These are phyloP conservation scores for Paraphoma chrysanthemicola DNA, from an alignment of 2,329 filamentous ascomycete species.

Conservation along the genomic window DNA sequence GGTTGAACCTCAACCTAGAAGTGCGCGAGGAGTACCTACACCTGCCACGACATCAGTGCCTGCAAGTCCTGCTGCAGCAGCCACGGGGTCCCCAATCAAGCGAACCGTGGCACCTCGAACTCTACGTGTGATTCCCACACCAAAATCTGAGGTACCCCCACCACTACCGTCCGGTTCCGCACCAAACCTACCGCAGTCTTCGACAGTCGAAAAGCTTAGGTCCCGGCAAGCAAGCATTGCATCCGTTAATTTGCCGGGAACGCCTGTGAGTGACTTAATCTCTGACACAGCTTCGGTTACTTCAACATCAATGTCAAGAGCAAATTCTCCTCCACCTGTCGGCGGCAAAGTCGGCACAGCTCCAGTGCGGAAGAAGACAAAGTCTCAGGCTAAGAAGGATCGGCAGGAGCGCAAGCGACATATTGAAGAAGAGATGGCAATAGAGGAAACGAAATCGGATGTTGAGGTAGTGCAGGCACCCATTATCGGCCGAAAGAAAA, in stretches of 20 bases:
- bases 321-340: constrained; percentile 70
- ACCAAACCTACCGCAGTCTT: constrained; percentile 38
- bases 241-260: constrained; percentile 70
- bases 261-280: constrained; percentile 74
- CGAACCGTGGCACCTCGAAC: constrained; percentile 64
- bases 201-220: constrained; percentile 50
- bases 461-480: constrained; percentile 67
- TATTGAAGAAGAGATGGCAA: constrained; percentile 66
- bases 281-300: constrained; percentile 80
- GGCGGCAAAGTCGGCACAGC: constrained; percentile 71
- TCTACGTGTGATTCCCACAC: constrained; percentile 71
- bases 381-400: constrained; percentile 80
- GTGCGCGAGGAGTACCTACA: constrained; percentile 29
- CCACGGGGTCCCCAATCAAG: constrained; percentile 51
- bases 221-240: constrained; percentile 63
- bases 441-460: constrained; percentile 55
- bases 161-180: constrained; percentile 44
- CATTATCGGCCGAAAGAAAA: constrained; percentile 82
- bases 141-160: constrained; percentile 65
- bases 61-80: constrained; percentile 62
- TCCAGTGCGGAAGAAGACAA: constrained; percentile 73
- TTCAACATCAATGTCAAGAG: constrained; percentile 74
- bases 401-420: constrained; percentile 66
- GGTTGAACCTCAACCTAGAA: constrained; percentile 32
- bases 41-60: constrained; percentile 58